Conservation (phyloP, 129 eudicot genomes). For the Helianthus annuus region DNA sequence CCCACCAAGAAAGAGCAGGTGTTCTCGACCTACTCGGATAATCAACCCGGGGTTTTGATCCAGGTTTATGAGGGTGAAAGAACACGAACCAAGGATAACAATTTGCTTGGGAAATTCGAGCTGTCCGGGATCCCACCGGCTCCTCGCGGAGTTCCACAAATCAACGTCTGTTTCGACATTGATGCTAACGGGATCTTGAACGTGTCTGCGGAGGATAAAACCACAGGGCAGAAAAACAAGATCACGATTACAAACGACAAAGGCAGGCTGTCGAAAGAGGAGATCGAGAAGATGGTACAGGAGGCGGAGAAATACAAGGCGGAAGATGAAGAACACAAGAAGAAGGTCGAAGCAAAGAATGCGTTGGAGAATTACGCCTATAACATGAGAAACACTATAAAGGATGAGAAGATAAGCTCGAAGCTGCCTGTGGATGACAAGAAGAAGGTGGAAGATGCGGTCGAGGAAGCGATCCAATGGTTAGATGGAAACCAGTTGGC, state of each 20-base stretch:
- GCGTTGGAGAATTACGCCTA: conserved; percentile 77
- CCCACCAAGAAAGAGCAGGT: conserved; percentile 90
- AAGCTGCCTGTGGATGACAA: conserved; percentile 60
- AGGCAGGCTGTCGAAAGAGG: conserved; percentile 78
- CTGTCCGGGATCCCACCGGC: conserved; percentile 85
- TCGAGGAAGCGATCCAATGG: conserved; percentile 67
- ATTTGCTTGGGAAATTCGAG: conserved; percentile 71
- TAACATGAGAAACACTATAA: conserved; percentile 83
- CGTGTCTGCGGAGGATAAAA: conserved; percentile 82
- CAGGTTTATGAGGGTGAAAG: conserved; percentile 80
- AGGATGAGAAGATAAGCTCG: conserved; percentile 73
- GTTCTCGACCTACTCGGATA: conserved; percentile 73
- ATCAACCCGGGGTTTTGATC: conserved; percentile 78
- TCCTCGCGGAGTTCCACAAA: conserved; percentile 81
- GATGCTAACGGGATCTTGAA: conserved; percentile 80
- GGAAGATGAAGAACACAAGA: conserved; percentile 82
- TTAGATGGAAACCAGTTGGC: conserved; percentile 71
- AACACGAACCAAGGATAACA: conserved; percentile 70
- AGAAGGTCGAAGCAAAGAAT: conserved; percentile 82
- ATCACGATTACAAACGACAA: conserved; percentile 82
- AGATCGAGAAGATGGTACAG: conserved; percentile 81
- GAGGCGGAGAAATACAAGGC: conserved; percentile 87
- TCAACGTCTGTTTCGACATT: conserved; percentile 74
- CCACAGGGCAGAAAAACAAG: conserved; percentile 90
- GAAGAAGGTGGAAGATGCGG: conserved; percentile 77